These are phyloP conservation scores for Aspergillus hiratsukae DNA, from an alignment of 2,329 filamentous ascomycete genomes.

Conservation along the genomic window DNA sequence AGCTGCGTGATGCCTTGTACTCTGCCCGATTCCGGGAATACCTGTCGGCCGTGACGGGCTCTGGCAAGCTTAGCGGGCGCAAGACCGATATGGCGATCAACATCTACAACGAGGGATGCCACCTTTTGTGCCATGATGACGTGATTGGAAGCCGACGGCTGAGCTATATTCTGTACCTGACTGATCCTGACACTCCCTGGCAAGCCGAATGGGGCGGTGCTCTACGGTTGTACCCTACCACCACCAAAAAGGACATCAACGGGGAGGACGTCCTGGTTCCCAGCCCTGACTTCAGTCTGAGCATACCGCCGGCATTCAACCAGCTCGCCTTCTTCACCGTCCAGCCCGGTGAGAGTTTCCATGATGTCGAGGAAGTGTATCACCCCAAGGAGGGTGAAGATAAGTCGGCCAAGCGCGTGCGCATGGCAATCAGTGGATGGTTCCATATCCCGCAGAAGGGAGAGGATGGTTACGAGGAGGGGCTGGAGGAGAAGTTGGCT, in stretches of 20 bases:
- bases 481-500: slow-evolving; percentile 81
- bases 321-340: slow-evolving; percentile 98
- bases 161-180: slow-evolving; percentile 95
- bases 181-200: slow-evolving; percentile 88
- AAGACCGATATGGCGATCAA: slow-evolving; percentile 99
- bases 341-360: slow-evolving; percentile 96
- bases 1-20: slow-evolving; percentile 91
- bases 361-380: slow-evolving; percentile 98
- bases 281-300: slow-evolving; percentile 69
- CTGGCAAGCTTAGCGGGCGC: slow-evolving; percentile 79
- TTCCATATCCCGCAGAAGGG: slow-evolving; percentile 96
- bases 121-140: slow-evolving; percentile 94
- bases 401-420: slow-evolving; percentile 60
- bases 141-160: slow-evolving; percentile 95
- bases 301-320: slow-evolving; percentile 93
- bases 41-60: slow-evolving; percentile 77
- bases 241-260: slow-evolving; percentile 60
- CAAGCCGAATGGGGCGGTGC: slow-evolving; percentile 89
- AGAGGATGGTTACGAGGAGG: slow-evolving; percentile 85
- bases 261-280: slow-evolving; percentile 76
- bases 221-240: slow-evolving; percentile 75
- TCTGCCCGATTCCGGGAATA: slow-evolving; percentile 85
- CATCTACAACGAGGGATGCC: slow-evolving; percentile 93
- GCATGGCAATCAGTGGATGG: slow-evolving; percentile 99
- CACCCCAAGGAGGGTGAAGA: slow-evolving; percentile 57